Percentiles rank a stretch among this genome's conserved stretches.
Evolutionary conservation across 2,329 filamentous ascomycete species (phyloP).

Genomic region (Xylariales sp.): DNA sequence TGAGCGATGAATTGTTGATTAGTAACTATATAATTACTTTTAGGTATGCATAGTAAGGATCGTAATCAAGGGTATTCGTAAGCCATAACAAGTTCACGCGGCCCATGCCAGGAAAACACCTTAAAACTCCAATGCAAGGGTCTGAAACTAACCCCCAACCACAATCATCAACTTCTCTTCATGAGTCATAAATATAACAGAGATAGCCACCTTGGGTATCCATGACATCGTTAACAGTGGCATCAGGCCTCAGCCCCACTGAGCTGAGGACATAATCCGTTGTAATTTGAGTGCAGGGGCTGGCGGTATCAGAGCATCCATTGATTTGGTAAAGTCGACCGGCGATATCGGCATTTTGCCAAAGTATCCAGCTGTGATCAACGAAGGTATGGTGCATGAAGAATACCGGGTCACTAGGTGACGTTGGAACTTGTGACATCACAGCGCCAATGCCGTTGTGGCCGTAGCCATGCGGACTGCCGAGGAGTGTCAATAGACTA

Average conservation of each 20-base stretch:
- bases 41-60: not conserved
- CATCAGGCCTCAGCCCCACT: constrained; percentile 21
- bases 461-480: constrained; percentile 30
- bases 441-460: constrained; percentile 32
- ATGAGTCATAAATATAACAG: constrained; percentile 29
- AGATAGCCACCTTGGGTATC: constrained; percentile 23
- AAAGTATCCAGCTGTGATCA: constrained; percentile 17
- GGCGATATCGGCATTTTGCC: constrained; percentile 17
- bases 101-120: too few species aligned
- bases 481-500: constrained; percentile 13
- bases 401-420: constrained; percentile 29
- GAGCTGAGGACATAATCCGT: constrained; percentile 21
- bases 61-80: not conserved
- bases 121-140: too few species aligned
- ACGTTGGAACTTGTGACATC: constrained; percentile 29
- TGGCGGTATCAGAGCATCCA: constrained; percentile 21
- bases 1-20: not conserved
- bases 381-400: constrained; percentile 20
- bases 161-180: too few species aligned
- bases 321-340: constrained; percentile 15
- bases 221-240: constrained; percentile 20
- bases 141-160: too few species aligned
- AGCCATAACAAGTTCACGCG: not conserved
- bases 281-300: constrained; percentile 24
- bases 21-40: not conserved